Conservation (phyloP, 164 flowering plant genomes). For the Echeveria elegans region DNA sequence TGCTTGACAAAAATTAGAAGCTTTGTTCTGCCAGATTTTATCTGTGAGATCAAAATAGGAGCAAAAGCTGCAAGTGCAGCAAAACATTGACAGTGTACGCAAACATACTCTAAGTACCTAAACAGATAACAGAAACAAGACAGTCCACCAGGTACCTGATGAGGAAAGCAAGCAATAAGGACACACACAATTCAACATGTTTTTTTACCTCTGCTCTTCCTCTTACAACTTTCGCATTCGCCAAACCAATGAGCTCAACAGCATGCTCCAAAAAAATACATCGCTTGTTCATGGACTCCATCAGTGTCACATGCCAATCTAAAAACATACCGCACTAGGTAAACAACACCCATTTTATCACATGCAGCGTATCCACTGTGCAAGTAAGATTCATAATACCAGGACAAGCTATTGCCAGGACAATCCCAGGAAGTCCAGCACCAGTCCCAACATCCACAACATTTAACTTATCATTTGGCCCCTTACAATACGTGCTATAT, state of each 20-base stretch:
- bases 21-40: background rate
- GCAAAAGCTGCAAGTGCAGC: background rate
- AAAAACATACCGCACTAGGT: background rate
- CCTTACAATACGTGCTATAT: conserved; percentile 34
- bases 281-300: conserved; percentile 80
- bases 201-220: conserved; percentile 78
- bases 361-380: background rate
- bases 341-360: background rate
- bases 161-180: background rate
- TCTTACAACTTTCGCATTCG: conserved; percentile 61
- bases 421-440: conserved; percentile 80
- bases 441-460: conserved; percentile 85
- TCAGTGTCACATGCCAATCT: conserved; percentile 75
- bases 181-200: background rate
- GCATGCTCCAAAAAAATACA: conserved; percentile 87
- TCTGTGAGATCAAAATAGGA: background rate
- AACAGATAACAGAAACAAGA: background rate
- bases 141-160: background rate
- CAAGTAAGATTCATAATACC: conserved; percentile 28
- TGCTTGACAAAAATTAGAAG: background rate
- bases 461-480: conserved; percentile 33
- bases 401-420: conserved; percentile 81
- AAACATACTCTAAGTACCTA: background rate
- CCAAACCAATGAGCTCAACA: conserved; percentile 41
- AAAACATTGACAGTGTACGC: background rate